phyloP scores from a whole-genome alignment of 2,329 filamentous ascomycete species.

The Aspergillus arachidicola region DNA sequence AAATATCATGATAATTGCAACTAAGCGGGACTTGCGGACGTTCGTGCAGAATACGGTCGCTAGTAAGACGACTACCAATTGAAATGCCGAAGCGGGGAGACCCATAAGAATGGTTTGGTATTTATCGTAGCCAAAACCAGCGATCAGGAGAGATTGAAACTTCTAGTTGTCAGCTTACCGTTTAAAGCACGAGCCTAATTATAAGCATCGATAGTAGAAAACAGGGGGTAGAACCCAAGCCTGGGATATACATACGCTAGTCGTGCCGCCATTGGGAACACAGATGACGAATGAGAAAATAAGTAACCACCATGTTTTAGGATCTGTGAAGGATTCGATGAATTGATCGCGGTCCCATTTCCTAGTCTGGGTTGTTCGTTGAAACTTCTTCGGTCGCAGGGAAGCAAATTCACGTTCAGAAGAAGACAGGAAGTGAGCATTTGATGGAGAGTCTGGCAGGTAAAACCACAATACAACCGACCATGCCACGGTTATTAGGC shows the following conservation, averaged over 20 bases:
- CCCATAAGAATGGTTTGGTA: constrained; percentile 27
- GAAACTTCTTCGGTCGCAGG: constrained; percentile 13
- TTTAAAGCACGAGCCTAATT: background rate
- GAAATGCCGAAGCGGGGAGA: constrained; percentile 22
- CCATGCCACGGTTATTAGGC: constrained; percentile 17
- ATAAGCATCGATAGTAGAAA: background rate
- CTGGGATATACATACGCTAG: constrained; percentile 15
- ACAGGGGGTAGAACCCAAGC: too few relatives aligned
- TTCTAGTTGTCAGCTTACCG: background rate
- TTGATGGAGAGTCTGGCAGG: constrained; percentile 20
- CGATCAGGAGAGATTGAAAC: constrained; percentile 25
- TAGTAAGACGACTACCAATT: constrained; percentile 21
- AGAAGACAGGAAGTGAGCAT: constrained; percentile 18
- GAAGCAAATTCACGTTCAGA: constrained; percentile 14
- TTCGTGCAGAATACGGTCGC: constrained; percentile 17
- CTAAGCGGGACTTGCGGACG: constrained; percentile 21
- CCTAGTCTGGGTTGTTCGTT: constrained; percentile 13
- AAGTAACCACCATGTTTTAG: constrained; percentile 36
- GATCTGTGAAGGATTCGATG: constrained; percentile 33
- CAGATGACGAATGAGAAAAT: constrained; percentile 22
- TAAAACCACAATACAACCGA: constrained; percentile 17
- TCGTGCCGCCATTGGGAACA: constrained; percentile 21
- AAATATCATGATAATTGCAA: constrained; percentile 19
- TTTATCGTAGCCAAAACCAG: constrained; percentile 26
- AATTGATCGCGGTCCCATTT: constrained; percentile 27